Evolutionary conservation across 2,329 filamentous ascomycete species (phyloP), one percentile per base, ranked within the genome.

Genomic region (Penicillium glabrum): DNA sequence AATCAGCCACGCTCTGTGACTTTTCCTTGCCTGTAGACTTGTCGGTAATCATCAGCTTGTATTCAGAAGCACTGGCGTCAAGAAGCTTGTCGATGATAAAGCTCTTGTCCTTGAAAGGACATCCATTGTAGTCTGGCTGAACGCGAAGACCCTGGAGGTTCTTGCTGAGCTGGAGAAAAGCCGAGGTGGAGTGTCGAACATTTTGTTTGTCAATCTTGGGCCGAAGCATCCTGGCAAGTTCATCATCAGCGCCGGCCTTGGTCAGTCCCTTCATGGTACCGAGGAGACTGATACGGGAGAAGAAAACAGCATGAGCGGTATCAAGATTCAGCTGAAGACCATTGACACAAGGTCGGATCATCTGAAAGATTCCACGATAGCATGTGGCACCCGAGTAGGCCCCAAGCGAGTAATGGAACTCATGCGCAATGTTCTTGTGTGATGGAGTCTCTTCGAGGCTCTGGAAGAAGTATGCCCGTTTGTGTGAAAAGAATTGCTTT

Each of bases 231-330:
- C 62, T 57, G 21, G 66, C 61, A 24, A 79, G 58, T n/a, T 72
- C 61, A 46, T 68, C 58, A 43, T 69, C 58, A 51, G 77, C 72
- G 39, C 66, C 62, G 26, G 65, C 59, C 16, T 70, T 67, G 4
- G 72, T 63, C 11, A 75, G 61, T 9, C 69, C 68, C 53, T 73
- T 66, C 19, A 76, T 72, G 9, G 72, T 67, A 16, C 69, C 69
- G 24, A 74, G 63, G 14, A 79, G 63, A 9, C 68, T 67, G n/a
- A 63, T 73, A 11, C 71, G 72, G 33, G 79, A 82, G 89, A 90
- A 98, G 77, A 99, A 99, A 13, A 89, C 90, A 0, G 91, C 90
- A 69, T 98, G 96, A 55, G 93, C 89, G 29, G 96, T 89, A 67
- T 99, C 93, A 11, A 96, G 86, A 65, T 97, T 98, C 70, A 99